phyloP scores from a whole-genome alignment of 306 rosid species.

The Oemleria cerasiformis region DNA sequence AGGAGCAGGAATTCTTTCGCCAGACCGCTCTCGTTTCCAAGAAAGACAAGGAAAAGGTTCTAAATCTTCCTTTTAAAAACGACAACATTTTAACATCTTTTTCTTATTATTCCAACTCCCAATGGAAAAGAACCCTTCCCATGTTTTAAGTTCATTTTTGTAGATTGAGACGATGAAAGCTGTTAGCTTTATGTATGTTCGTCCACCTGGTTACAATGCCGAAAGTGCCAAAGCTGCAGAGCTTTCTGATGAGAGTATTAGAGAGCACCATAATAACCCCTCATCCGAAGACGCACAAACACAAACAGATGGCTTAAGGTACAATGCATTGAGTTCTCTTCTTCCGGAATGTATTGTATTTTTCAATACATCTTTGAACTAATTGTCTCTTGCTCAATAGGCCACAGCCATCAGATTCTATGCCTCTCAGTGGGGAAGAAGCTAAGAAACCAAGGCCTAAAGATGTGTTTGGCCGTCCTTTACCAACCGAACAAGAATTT shows the following conservation, averaged over 20 bases:
- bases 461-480: slow-evolving; percentile 90
- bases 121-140: background rate
- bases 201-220: slow-evolving; percentile 91
- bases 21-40: slow-evolving; percentile 73
- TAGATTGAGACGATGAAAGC: slow-evolving; percentile 95
- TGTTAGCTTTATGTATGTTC: slow-evolving; percentile 98
- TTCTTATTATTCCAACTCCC: background rate
- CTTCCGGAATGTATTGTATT: background rate
- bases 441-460: slow-evolving; percentile 70
- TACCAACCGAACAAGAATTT: slow-evolving; percentile 92
- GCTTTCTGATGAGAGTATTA: slow-evolving; percentile 55
- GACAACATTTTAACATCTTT: background rate
- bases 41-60: slow-evolving; percentile 88
- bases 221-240: slow-evolving; percentile 96
- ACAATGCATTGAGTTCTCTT: slow-evolving; percentile 1
- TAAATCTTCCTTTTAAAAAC: background rate
- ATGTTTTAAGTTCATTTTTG: background rate
- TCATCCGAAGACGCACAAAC: slow-evolving; percentile 20
- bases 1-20: slow-evolving; percentile 94
- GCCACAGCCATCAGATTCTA: slow-evolving; percentile 37
- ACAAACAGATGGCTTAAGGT: slow-evolving; percentile 41
- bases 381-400: slow-evolving; percentile 1
- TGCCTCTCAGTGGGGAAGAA: slow-evolving; percentile 33
- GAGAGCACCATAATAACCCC: slow-evolving; percentile 37
- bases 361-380: background rate